Conservation (phyloP, 2,329 filamentous ascomycete genomes). For the Trichoderma semiorbis region DNA sequence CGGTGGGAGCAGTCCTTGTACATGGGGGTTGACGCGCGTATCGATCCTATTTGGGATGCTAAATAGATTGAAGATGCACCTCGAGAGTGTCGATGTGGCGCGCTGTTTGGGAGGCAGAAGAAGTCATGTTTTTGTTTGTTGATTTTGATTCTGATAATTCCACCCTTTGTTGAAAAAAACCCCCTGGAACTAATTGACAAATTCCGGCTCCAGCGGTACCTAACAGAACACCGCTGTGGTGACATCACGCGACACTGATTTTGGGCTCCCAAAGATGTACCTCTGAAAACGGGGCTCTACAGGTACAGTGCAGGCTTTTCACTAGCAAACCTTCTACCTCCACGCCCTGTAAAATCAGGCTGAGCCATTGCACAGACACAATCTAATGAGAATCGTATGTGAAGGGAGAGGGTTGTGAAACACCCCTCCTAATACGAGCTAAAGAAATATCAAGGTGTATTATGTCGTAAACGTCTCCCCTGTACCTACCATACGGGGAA, state of each 20-base stretch:
- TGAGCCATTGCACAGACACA: not conserved
- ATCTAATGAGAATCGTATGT: not conserved
- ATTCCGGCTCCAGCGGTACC: not conserved
- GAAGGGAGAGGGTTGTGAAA: not conserved
- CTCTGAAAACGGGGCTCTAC: not conserved
- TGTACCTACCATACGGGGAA: not conserved
- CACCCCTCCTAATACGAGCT: not conserved
- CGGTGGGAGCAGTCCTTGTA: not conserved
- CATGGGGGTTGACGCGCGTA: constrained; percentile 17
- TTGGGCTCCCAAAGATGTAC: not conserved
- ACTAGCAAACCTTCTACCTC: not conserved
- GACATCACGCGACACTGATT: constrained; percentile 3
- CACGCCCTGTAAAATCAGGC: not conserved
- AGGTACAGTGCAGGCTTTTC: not conserved
- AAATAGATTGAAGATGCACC: not conserved
- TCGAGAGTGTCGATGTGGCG: not conserved
- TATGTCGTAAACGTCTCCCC: not conserved
- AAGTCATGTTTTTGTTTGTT: not conserved
- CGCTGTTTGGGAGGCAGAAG: not conserved
- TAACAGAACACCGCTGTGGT: not conserved
- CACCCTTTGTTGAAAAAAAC: not conserved
- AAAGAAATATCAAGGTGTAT: not conserved
- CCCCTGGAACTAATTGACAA: not conserved
- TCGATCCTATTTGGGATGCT: not conserved
- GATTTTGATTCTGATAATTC: not conserved